A percentile compares a stretch with the other conserved stretches of the same genome.
Conservation (phyloP, 345 rosid genomes). For the Brassica cretica region DNA sequence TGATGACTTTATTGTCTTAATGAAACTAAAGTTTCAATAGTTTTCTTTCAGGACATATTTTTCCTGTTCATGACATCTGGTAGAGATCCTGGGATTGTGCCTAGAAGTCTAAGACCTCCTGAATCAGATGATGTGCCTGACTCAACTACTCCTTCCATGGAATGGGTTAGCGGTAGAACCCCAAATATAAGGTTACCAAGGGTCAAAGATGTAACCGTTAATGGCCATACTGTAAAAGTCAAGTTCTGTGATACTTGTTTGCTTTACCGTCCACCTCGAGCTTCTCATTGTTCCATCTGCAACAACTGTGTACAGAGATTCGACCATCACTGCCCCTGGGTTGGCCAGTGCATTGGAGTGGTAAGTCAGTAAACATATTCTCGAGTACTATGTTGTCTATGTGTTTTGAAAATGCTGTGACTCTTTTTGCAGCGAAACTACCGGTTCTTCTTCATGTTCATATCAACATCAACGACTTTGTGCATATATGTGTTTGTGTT, state of each 20-base stretch:
- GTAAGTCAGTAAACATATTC: slow-evolving; percentile 47
- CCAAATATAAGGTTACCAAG: slow-evolving; percentile 55
- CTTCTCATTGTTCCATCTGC: slow-evolving; percentile 96
- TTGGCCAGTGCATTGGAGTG: slow-evolving; percentile 90
- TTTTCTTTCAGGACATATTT: slow-evolving; percentile 60
- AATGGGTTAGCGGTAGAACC: slow-evolving; percentile 62
- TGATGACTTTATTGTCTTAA: not conserved
- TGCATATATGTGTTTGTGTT: slow-evolving; percentile 68
- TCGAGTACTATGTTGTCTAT: not conserved
- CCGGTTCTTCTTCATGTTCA: slow-evolving; percentile 87
- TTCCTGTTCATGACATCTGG: slow-evolving; percentile 74
- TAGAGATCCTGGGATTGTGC: slow-evolving; percentile 92
- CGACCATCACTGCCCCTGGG: slow-evolving; percentile 99
- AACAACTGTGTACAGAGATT: slow-evolving; percentile 94
- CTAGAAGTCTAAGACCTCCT: slow-evolving; percentile 60
- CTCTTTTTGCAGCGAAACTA: slow-evolving; percentile 78
- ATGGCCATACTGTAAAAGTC: slow-evolving; percentile 67
- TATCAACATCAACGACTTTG: slow-evolving; percentile 76
- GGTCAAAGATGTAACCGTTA: slow-evolving; percentile 59
- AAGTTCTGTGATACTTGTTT: slow-evolving; percentile 93
- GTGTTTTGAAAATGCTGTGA: not conserved
- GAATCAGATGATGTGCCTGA: slow-evolving; percentile 55
- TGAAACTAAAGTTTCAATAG: slow-evolving; percentile 37
- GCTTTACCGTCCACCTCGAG: slow-evolving; percentile 84
- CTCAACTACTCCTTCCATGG: slow-evolving; percentile 52